Conservation (phyloP, 192 early-diverging fungal genomes). For the Paraglomus brasilianum region DNA sequence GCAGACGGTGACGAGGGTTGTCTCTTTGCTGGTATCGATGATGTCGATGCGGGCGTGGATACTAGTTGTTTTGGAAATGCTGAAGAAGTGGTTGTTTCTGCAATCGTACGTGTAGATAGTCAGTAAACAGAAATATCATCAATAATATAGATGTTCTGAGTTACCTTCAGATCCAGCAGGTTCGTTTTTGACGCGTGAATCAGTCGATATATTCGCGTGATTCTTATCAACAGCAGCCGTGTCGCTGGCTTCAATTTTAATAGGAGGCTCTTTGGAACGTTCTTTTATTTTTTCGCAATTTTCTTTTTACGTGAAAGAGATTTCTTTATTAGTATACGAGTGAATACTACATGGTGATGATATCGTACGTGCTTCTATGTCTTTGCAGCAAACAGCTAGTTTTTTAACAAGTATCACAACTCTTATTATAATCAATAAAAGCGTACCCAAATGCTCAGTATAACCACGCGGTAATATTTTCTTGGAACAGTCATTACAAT, state of each 20-base stretch:
- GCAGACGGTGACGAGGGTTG: conserved; percentile 32
- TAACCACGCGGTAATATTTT: conserved; percentile 63
- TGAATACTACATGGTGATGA: conserved; percentile 1
- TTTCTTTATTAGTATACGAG: neutral
- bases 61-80: too few species aligned
- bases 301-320: neutral
- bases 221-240: too few species aligned
- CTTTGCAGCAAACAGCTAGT: conserved; percentile 33
- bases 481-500: conserved; percentile 65
- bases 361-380: conserved; percentile 1
- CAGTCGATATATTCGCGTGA: too few species aligned
- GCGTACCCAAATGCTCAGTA: conserved; percentile 59
- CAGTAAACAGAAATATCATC: too few species aligned
- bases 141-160: too few species aligned
- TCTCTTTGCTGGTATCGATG: conserved; percentile 37
- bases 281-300: conserved; percentile 28
- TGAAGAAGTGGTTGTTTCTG: too few species aligned
- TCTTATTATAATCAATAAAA: conserved; percentile 14
- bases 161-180: too few species aligned
- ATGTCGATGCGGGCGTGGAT: neutral
- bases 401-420: neutral
- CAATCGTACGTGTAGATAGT: too few species aligned
- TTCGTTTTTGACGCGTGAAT: too few species aligned
- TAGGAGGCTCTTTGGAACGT: conserved; percentile 9
- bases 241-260: neutral